Base-by-base conservation (phyloP, 2,329 filamentous ascomycete species). In the Hymenoscyphus albidus region DNA sequence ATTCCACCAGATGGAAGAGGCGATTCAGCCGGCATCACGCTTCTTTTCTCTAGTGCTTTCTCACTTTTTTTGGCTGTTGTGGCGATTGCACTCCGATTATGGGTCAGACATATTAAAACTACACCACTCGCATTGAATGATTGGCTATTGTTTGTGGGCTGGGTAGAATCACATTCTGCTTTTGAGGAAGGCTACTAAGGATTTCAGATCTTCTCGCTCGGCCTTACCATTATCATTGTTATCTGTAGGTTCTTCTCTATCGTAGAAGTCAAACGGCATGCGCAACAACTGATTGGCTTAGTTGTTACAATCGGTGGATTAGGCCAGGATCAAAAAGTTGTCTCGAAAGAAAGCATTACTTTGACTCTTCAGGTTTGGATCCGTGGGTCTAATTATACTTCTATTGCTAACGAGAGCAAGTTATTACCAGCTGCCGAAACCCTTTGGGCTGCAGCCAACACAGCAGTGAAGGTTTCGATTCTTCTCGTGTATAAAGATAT, bases 401-500 rank as follows among this genome's bases (percentile, higher is more conserved):
- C 27, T 14, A 32, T 14, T 39, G 22, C 55, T 58, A 39, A 58
- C 55, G 35, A 58, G 35, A 7, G n/a, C 3, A 13, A 58, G 55
- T 31, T 58, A 13, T 10, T 58, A 35, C 55, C 55, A 13, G 22
- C 22, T 13, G 55, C 55, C 5, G 22, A 58, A 58, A 12, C 32
- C 9, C 32, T 38, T 2, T 58, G 55, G 55, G 31, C 55, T n/a
- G 35, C 16, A 6, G 55, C 55, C 10, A 58, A 58, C 14, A 58
- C 55, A 35, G 22, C 22, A 12, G 35, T 31, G 7, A 58, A 58
- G 32, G 55, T 58, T 31, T 58, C 55, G 55, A 38, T 58, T 58
- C 32, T 58, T 12, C n/a, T 58, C 9, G 55, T 58, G 27, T 58
- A 58, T 58, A 58, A 58, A 38, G 31, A 58, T 27, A 58, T 58